Base-by-base conservation (phyloP, 148 eudicot genomes). In the Spergularia marina region DNA sequence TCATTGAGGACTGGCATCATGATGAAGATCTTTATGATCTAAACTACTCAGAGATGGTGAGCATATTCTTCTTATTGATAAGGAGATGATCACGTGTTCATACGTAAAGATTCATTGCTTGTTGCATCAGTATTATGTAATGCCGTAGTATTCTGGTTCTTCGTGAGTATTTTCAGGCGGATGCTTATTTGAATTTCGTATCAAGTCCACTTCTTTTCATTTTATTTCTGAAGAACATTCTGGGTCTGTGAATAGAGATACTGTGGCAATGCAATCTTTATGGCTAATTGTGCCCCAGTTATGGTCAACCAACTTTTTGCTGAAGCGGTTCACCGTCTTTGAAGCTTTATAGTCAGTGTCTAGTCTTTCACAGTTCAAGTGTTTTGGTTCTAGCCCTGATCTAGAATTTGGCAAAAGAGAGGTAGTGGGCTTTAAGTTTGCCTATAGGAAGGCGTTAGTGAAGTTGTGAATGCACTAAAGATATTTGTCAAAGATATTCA, bases 11-110 rank as follows among this genome's bases (percentile, higher is more conserved):
- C 60, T 91, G 88, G 93, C 77, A 85, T 63, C 97, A 87, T 74
- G 99, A 95, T 78, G 99, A 95, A 82, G 99, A 95, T 81, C 84
- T 86, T 21, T 91, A 88, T 88, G 98, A 95, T 77, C 67, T 92
- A 44, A 86, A 85, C 86, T 92, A 89, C 86, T 86, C 96, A 63
- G 99, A 92, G 73, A 87, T 88, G 96, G 99, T 92, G 86, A 84
- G 55, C 25, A 2, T 30, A 52, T 61, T 2, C 64, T 39, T 3
- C 36, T 77, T 17, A 2, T 44, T 44, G 30, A 69, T 52, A 15
- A 69, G 41, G 39, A 69, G 30, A 52, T 69, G 44, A 7, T 52
- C 9, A 40, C 40, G 15, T 65, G 5, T 65, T 40, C 16, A 15
- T 17, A 20, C 15, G 4, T 36, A 5, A 40, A 16, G 23, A 13